phyloP scores from a whole-genome alignment of 169 alveolate genomes.

The Plasmodium sp. region DNA sequence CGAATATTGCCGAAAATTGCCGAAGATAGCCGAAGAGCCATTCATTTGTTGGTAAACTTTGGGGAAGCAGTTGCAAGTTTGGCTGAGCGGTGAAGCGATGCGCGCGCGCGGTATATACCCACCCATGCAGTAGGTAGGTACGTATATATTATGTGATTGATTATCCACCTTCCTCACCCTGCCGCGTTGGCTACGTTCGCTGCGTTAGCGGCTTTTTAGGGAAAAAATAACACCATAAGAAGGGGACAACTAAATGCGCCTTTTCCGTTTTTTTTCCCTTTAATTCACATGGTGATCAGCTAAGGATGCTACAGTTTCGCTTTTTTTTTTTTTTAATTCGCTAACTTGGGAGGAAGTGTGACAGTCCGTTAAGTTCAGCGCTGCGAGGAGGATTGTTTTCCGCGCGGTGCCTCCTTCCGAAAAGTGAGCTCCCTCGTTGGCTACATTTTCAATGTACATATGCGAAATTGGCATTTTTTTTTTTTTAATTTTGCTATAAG shows the following conservation, averaged over 20 bases:
- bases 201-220: neutral
- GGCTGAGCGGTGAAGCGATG: neutral
- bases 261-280: neutral
- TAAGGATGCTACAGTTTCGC: neutral
- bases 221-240: neutral
- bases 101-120: neutral
- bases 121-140: neutral
- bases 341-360: neutral
- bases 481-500: neutral
- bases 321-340: neutral
- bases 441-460: neutral
- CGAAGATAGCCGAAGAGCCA: neutral
- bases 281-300: neutral
- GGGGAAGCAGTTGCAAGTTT: neutral
- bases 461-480: neutral
- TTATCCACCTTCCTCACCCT: neutral
- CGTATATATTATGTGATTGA: neutral
- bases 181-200: neutral
- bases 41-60: neutral
- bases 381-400: neutral
- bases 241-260: neutral
- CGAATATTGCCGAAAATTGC: too few relatives aligned
- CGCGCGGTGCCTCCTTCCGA: neutral
- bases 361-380: neutral
- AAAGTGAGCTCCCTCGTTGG: neutral